A percentile compares a stretch with the other conserved stretches of the same genome.
These are phyloP conservation scores for Apiospora phragmitis DNA, from an alignment of 2,329 filamentous ascomycete genomes.

Conservation along the genomic window DNA sequence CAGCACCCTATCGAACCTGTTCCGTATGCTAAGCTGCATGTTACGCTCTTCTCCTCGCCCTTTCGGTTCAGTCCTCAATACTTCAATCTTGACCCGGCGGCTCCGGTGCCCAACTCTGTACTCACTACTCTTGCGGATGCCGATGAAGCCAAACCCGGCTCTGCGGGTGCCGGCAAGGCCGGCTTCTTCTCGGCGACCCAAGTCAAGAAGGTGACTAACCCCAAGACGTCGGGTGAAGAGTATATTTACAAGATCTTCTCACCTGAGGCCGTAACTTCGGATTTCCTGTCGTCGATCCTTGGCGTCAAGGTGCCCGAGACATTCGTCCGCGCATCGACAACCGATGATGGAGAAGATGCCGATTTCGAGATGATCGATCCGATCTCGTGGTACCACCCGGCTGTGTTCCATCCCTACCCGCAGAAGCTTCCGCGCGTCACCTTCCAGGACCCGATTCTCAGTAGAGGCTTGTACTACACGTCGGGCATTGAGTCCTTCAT, in stretches of 20 bases:
- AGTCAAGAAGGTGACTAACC: conserved; percentile 64
- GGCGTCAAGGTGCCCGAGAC: conserved; percentile 47
- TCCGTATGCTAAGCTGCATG: conserved; percentile 84
- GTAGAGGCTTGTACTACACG: conserved; percentile 68
- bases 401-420: conserved; percentile 83
- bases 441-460: conserved; percentile 79
- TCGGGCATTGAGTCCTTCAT: conserved; percentile 89
- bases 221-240: conserved; percentile 52
- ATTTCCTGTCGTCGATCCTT: conserved; percentile 55
- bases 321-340: conserved; percentile 26
- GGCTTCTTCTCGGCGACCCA: conserved; percentile 87
- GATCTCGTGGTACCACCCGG: conserved; percentile 76
- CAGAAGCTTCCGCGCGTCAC: conserved; percentile 80
- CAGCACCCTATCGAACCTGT: conserved; percentile 72
- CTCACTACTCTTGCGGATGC: conserved; percentile 76
- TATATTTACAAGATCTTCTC: conserved; percentile 69
- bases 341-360: conserved; percentile 18
- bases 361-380: conserved; percentile 38
- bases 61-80: conserved; percentile 68
- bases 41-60: conserved; percentile 84
- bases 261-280: conserved; percentile 50
- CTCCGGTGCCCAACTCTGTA: conserved; percentile 68
- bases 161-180: conserved; percentile 66
- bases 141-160: conserved; percentile 51
- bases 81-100: conserved; percentile 66